phyloP scores from a whole-genome alignment of 2,329 filamentous ascomycete species.

The Dendrostoma leiphaemia region DNA sequence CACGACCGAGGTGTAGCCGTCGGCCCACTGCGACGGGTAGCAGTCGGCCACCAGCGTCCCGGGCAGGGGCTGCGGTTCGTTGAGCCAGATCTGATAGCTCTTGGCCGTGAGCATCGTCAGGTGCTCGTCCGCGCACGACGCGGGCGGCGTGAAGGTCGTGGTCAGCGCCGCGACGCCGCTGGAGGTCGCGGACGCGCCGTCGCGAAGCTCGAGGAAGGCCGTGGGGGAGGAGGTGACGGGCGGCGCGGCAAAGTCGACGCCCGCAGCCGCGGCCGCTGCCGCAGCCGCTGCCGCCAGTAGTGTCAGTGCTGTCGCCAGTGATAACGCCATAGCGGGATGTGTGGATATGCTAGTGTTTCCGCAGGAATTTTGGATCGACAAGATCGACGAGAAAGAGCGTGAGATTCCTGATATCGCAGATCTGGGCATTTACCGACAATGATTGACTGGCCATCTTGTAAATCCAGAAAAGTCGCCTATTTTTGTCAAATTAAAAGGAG shows the following conservation, averaged over 20 bases:
- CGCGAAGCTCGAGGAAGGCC: no score
- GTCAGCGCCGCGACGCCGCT: neutral
- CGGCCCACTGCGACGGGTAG: neutral
- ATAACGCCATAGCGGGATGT: no score
- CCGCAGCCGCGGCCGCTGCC: no score
- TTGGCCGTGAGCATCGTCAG: constrained; percentile 1
- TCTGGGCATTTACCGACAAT: no score
- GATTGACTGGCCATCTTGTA: no score
- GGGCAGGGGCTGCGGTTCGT: neutral
- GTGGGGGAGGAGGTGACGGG: neutral
- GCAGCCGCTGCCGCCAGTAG: neutral
- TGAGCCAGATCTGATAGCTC: neutral
- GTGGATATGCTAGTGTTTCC: no score
- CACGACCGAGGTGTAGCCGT: neutral
- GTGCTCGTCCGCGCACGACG: neutral
- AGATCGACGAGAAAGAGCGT: no score
- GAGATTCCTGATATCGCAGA: no score
- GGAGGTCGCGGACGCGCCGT: neutral
- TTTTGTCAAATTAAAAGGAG: no score
- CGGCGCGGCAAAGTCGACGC: neutral
- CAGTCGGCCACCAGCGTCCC: neutral
- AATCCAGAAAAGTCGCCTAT: no score
- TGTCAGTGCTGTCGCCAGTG: neutral
- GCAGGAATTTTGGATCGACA: no score
- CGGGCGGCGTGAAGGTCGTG: neutral